Percentiles rank a stretch among this genome's conserved stretches.
phyloP scores from a whole-genome alignment of 2,329 filamentous ascomycete species.

The Botryotinia narcissicola region DNA sequence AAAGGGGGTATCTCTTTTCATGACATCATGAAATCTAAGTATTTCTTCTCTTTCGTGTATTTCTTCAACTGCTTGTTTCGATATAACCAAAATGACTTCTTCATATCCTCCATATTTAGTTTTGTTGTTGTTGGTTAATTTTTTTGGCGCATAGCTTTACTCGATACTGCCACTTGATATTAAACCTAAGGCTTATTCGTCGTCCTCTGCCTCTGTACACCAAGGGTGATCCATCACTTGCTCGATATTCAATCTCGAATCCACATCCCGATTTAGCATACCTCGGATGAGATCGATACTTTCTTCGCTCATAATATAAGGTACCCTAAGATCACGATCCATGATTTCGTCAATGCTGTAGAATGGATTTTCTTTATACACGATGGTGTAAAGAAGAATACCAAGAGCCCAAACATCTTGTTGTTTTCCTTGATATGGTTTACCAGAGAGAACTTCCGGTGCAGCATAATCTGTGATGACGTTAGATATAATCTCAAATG shows the following conservation, averaged over 20 bases:
- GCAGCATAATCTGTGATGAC: slow-evolving; percentile 79
- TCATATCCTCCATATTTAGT: not conserved
- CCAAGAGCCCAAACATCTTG: slow-evolving; percentile 98
- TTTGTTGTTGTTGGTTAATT: not conserved
- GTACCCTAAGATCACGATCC: slow-evolving; percentile 90
- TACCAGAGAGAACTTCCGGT: slow-evolving; percentile 92
- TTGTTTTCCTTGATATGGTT: slow-evolving; percentile 89
- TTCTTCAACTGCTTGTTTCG: slow-evolving; percentile 1
- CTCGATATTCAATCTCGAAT: slow-evolving; percentile 77
- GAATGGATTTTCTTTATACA: slow-evolving; percentile 99
- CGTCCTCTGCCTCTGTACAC: slow-evolving; percentile 40
- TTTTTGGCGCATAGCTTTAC: not conserved
- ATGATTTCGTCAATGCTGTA: slow-evolving; percentile 99
- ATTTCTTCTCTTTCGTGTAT: slow-evolving; percentile 6
- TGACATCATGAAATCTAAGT: slow-evolving; percentile 22
- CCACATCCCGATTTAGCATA: slow-evolving; percentile 91
- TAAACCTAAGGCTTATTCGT: slow-evolving; percentile 31
- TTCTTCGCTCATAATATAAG: slow-evolving; percentile 83
- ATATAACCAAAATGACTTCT: not conserved
- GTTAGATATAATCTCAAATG: slow-evolving; percentile 21
- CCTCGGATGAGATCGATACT: slow-evolving; percentile 87
- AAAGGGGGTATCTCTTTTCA: slow-evolving; percentile 20
- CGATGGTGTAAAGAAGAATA: slow-evolving; percentile 95
- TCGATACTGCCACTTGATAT: slow-evolving; percentile 20
- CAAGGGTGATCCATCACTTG: slow-evolving; percentile 89